Evolutionary conservation across 2,329 filamentous ascomycete genomes (phyloP).

Genomic region (Pyrenochaeta sp.): DNA sequence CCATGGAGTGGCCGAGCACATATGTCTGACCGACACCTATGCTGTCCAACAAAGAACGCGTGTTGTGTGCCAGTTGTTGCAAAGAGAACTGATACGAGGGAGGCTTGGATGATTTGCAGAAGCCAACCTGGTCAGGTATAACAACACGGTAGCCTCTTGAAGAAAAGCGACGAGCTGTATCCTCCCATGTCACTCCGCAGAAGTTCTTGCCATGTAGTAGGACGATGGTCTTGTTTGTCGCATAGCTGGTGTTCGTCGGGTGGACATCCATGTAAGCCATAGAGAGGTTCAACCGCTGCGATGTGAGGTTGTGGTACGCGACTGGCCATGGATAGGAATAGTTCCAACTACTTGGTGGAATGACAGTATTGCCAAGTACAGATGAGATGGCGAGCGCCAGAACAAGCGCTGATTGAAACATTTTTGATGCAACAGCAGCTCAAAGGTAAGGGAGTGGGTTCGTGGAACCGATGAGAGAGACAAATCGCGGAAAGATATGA

Average conservation of each 20-base stretch:
- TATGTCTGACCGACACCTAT: slow-evolving; percentile 56
- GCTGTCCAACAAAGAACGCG: slow-evolving; percentile 56
- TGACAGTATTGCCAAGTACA: slow-evolving; percentile 7
- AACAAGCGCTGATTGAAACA: slow-evolving; percentile 7
- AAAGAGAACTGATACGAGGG: slow-evolving; percentile 62
- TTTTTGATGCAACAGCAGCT: slow-evolving; percentile 1
- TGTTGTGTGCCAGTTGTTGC: slow-evolving; percentile 62
- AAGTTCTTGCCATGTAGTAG: slow-evolving; percentile 67
- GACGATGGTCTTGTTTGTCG: slow-evolving; percentile 54
- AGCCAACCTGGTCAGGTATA: slow-evolving; percentile 64
- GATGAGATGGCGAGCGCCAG: slow-evolving; percentile 12
- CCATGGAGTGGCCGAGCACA: slow-evolving; percentile 64
- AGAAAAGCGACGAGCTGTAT: slow-evolving; percentile 56
- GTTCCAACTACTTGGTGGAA: slow-evolving; percentile 30
- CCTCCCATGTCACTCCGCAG: slow-evolving; percentile 63
- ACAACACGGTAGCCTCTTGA: slow-evolving; percentile 61
- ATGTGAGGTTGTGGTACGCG: slow-evolving; percentile 58
- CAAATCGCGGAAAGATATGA: slow-evolving; percentile 3
- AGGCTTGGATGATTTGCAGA: slow-evolving; percentile 66
- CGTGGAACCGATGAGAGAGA: not conserved
- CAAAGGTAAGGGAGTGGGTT: not conserved
- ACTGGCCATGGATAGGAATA: slow-evolving; percentile 61
- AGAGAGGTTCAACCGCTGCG: slow-evolving; percentile 58
- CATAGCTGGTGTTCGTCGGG: slow-evolving; percentile 42
- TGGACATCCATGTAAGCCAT: slow-evolving; percentile 66